Conservation (phyloP, 768 basidiomycete genomes). For the Podaxis sp. region DNA sequence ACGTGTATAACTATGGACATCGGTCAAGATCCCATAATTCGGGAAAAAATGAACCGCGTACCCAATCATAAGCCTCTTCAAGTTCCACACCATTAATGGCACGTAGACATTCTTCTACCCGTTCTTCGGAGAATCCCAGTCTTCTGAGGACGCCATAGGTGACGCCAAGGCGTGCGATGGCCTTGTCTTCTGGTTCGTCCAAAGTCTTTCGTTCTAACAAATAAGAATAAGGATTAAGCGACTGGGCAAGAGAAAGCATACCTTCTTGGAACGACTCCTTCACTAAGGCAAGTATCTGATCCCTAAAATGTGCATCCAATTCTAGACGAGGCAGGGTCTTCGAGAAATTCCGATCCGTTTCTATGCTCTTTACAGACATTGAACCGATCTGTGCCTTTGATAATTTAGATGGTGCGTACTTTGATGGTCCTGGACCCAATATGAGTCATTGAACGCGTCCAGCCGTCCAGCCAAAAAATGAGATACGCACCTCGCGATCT, state of each 20-base stretch:
- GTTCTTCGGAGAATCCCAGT: slow-evolving; percentile 70
- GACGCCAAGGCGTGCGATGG: slow-evolving; percentile 66
- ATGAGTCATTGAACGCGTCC: not conserved
- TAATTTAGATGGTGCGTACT: slow-evolving; percentile 21
- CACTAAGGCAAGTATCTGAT: slow-evolving; percentile 59
- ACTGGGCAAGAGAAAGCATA: not conserved
- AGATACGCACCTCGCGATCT: slow-evolving; percentile 59
- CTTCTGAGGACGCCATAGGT: slow-evolving; percentile 80
- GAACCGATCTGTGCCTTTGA: not conserved
- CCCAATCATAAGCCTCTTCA: slow-evolving; percentile 94
- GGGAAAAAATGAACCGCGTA: slow-evolving; percentile 32
- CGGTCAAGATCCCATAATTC: not conserved
- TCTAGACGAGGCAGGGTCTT: slow-evolving; percentile 62
- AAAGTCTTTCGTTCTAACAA: slow-evolving; percentile 35
- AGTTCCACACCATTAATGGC: slow-evolving; percentile 65
- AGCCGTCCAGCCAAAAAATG: not conserved
- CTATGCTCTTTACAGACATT: slow-evolving; percentile 59
- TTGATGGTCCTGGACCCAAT: slow-evolving; percentile 31
- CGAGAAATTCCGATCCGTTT: slow-evolving; percentile 77
- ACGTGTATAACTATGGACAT: slow-evolving; percentile 55
- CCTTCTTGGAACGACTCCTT: slow-evolving; percentile 19
- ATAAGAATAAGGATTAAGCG: not conserved
- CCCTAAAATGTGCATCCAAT: slow-evolving; percentile 56
- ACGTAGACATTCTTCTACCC: slow-evolving; percentile 71
- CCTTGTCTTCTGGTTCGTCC: slow-evolving; percentile 71